Conservation (phyloP, 495 filamentous ascomycete genomes). For the Trichoderma erinaceum region DNA sequence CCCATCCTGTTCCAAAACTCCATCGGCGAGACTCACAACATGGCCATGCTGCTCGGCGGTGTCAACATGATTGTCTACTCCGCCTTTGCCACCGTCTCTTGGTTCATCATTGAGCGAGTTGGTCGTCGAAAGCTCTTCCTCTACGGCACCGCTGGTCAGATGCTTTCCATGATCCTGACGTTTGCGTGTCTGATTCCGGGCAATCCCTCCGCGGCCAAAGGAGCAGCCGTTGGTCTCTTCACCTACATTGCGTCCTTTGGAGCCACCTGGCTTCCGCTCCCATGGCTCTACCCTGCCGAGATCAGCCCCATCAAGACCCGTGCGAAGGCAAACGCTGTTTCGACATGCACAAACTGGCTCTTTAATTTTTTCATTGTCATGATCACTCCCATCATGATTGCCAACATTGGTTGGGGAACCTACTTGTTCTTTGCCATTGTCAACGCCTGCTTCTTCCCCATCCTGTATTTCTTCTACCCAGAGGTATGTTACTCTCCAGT, state of each 20-base stretch:
- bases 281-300: constrained; percentile 60
- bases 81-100: constrained; percentile 69
- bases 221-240: constrained; percentile 72
- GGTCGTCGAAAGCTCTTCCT: constrained; percentile 69
- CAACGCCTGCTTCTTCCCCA: constrained; percentile 64
- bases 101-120: constrained; percentile 73
- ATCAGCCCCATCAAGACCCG: constrained; percentile 71
- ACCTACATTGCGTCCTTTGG: constrained; percentile 74
- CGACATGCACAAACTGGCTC: constrained; percentile 72
- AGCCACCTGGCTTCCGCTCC: constrained; percentile 67
- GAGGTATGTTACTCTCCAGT: constrained; percentile 32
- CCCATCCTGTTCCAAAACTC: constrained; percentile 67
- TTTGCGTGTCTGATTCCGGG: constrained; percentile 65
- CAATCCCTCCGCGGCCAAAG: constrained; percentile 48
- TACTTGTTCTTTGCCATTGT: constrained; percentile 73
- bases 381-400: constrained; percentile 70
- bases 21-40: constrained; percentile 49
- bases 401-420: constrained; percentile 63
- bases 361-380: constrained; percentile 80
- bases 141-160: constrained; percentile 62
- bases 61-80: constrained; percentile 77
- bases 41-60: constrained; percentile 67
- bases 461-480: constrained; percentile 74
- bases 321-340: constrained; percentile 68
- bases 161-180: constrained; percentile 66